Evolutionary conservation across 331 rosid species (phyloP).

Genomic region (Malus hybrid): DNA sequence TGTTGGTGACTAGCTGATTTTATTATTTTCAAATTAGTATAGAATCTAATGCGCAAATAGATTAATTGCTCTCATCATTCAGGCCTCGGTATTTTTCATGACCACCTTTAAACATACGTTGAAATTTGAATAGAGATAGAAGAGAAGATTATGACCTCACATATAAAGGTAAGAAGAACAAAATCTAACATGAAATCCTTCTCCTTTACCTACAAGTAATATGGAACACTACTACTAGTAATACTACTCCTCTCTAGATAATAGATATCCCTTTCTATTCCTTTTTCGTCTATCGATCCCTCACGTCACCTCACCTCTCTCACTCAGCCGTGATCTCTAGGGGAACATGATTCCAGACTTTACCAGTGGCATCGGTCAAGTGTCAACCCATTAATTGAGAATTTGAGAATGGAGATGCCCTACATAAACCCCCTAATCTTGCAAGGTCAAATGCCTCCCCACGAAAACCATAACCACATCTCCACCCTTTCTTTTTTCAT

Average conservation of each 20-base stretch:
- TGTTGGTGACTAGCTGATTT: background rate
- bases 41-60: background rate
- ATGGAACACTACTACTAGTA: background rate
- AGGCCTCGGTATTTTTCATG: background rate
- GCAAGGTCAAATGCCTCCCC: background rate
- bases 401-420: background rate
- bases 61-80: background rate
- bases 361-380: background rate
- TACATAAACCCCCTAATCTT: background rate
- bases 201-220: background rate
- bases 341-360: background rate
- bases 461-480: background rate
- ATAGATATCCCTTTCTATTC: background rate
- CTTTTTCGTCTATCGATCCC: background rate
- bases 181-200: background rate
- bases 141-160: background rate
- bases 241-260: no score
- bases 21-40: no score
- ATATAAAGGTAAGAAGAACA: background rate
- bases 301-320: background rate
- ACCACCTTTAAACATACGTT: background rate
- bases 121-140: background rate
- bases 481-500: background rate
- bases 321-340: background rate
- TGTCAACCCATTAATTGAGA: background rate